Conservation (phyloP, 129 eudicot species). For the Mikania micrantha region DNA sequence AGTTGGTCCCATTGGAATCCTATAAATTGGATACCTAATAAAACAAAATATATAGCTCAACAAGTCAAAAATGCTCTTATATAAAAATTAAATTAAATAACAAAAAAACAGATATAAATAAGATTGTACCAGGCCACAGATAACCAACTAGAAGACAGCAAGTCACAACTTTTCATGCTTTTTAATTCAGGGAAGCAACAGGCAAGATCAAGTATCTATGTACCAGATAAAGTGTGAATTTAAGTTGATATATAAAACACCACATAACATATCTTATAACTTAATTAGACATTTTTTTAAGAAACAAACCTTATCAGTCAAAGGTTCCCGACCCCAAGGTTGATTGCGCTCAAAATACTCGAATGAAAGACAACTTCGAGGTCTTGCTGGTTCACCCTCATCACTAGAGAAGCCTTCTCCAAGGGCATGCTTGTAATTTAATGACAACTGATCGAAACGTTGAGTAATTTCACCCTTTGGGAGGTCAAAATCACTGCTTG, state of each 20-base stretch:
- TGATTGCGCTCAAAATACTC: slow-evolving; percentile 65
- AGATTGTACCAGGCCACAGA: slow-evolving; percentile 86
- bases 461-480: slow-evolving; percentile 29
- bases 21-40: slow-evolving; percentile 87
- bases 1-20: slow-evolving; percentile 86
- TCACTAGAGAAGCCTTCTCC: slow-evolving; percentile 87
- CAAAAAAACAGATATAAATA: neutral
- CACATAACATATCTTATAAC: neutral
- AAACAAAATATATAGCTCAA: neutral
- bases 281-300: neutral
- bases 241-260: neutral
- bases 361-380: slow-evolving; percentile 55
- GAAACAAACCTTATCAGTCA: slow-evolving; percentile 65
- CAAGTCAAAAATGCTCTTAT: slow-evolving; percentile 1
- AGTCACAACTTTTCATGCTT: slow-evolving; percentile 62
- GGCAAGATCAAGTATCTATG: slow-evolving; percentile 80
- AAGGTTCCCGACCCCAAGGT: slow-evolving; percentile 81
- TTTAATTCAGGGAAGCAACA: slow-evolving; percentile 61
- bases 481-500: slow-evolving; percentile 78
- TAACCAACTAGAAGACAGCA: slow-evolving; percentile 78
- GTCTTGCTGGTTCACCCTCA: slow-evolving; percentile 67
- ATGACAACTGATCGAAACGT: slow-evolving; percentile 41
- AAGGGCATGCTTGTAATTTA: slow-evolving; percentile 43
- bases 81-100: neutral
- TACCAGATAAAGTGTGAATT: neutral